A percentile compares a stretch with the other conserved stretches of the same genome.
Conservation (phyloP, 768 basidiomycete species). For the Agaricus blazei region DNA sequence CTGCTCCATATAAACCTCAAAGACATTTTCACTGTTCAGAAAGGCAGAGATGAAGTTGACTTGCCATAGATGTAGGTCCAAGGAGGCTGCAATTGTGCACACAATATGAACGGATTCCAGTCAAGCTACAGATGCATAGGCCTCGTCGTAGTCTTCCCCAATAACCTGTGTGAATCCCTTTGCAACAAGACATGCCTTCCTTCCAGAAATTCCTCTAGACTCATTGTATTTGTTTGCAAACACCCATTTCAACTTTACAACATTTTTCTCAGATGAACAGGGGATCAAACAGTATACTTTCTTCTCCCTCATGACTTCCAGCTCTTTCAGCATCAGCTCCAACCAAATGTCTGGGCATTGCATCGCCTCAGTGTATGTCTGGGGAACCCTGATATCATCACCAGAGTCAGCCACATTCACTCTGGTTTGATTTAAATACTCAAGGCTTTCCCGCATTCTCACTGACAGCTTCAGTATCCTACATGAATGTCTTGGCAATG, state of each 20-base stretch:
- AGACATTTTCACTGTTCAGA: too few relatives aligned
- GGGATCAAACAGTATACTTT: slow-evolving; percentile 13
- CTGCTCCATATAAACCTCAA: too few relatives aligned
- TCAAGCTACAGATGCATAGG: slow-evolving; percentile 16
- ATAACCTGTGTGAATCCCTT: slow-evolving; percentile 13
- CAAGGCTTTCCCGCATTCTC: neutral
- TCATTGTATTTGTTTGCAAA: slow-evolving; percentile 10
- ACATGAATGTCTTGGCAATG: too few relatives aligned
- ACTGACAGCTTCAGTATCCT: slow-evolving; percentile 23
- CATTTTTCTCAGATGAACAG: neutral
- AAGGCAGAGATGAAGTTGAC: too few relatives aligned
- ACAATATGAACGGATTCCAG: too few relatives aligned
- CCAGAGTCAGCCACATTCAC: too few relatives aligned
- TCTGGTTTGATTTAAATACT: too few relatives aligned
- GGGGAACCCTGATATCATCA: too few relatives aligned
- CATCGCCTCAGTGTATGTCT: slow-evolving; percentile 5
- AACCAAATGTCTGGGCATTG: slow-evolving; percentile 7
- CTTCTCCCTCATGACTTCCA: slow-evolving; percentile 20
- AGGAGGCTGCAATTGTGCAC: too few relatives aligned
- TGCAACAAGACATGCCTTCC: slow-evolving; percentile 14
- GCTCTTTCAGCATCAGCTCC: neutral
- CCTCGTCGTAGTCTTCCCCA: slow-evolving; percentile 15
- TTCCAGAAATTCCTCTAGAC: slow-evolving; percentile 10
- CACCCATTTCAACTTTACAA: slow-evolving; percentile 11
- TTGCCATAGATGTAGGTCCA: too few relatives aligned